Evolutionary conservation across 129 eudicot genomes (phyloP), one percentile per base, ranked within the genome.

Genomic region (Artemisia annua): DNA sequence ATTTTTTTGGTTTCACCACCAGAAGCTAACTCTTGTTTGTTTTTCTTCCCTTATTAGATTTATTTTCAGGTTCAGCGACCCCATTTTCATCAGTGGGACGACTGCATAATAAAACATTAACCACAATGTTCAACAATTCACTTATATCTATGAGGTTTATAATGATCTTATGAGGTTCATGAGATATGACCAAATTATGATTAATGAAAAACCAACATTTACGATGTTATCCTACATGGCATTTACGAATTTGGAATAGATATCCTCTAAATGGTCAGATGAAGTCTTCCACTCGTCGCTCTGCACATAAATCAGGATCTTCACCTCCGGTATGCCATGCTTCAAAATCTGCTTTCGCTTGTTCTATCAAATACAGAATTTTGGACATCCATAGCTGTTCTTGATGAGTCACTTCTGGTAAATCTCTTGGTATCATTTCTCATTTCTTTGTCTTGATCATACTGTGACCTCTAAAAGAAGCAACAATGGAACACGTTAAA

Each of bases 191-290:
- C 67, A 26, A 63, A 30, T 28, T 18, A 52, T 12, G 11, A 53
- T 67, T 19, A 69, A 49, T 59, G 13, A 20, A 13, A 68, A 66
- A 56, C 19, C 1, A 28, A 10, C 48, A 76, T 1, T 39, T 7
- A 39, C 14, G 39, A 18, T 53, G 22, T 30, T 11, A 52, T 78
- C 83, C 4, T 85, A 91, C 97, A 87, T 0, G 16, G 39, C 80
- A 46, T 83, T 81, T 73, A 80, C 53, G 77, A 79, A 77, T 51
- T 79, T 85, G 76, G 70, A 71, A 75, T 80, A 92, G 76, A 89
- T 44, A 26, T 81, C 94, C 64, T 87, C 90, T 79, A 92, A 77
- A 73, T 87, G 80, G 32, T 83, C 70, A 10, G 90, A 78, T 74
- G 61, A 83, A 53, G 82, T 74, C 86, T 85, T 82, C 94, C 89